Conservation (phyloP, 2,329 filamentous ascomycete genomes). For the Zalaria sp. region DNA sequence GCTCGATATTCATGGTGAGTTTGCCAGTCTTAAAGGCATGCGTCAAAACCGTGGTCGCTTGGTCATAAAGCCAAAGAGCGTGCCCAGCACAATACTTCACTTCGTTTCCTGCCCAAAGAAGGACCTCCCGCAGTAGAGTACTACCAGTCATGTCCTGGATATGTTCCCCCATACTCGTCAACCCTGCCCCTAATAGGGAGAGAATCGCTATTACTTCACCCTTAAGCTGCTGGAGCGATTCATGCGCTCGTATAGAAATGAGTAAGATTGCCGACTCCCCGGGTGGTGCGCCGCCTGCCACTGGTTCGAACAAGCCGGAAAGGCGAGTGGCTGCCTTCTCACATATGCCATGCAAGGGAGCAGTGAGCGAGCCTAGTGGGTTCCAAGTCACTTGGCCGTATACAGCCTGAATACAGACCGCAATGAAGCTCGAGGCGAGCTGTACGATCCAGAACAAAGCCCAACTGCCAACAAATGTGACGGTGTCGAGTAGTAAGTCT, state of each 20-base stretch:
- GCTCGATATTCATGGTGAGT: constrained; percentile 2
- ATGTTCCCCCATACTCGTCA: not conserved
- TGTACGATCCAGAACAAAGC: constrained; percentile 1
- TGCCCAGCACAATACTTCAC: not conserved
- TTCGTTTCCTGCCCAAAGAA: not conserved
- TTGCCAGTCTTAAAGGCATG: constrained; percentile 3
- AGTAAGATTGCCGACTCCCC: constrained; percentile 3
- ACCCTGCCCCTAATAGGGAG: not conserved
- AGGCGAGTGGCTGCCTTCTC: constrained; percentile 1
- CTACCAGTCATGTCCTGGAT: not conserved
- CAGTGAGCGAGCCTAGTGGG: not conserved
- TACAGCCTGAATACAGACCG: not conserved
- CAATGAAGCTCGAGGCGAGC: constrained; percentile 1
- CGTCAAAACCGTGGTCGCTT: not conserved
- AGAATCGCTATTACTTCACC: not conserved
- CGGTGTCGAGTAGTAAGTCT: constrained; percentile 66
- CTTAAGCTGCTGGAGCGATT: constrained; percentile 5
- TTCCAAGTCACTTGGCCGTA: not conserved
- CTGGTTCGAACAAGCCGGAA: not conserved
- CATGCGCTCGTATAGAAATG: constrained; percentile 6
- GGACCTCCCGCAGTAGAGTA: not conserved
- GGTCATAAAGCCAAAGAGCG: not conserved
- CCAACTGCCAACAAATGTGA: constrained; percentile 42
- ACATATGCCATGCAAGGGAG: not conserved
- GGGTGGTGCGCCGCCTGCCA: constrained; percentile 1